phyloP scores from a whole-genome alignment of 1,284 basidiomycete species.

The Xerocomus minutiporus region DNA sequence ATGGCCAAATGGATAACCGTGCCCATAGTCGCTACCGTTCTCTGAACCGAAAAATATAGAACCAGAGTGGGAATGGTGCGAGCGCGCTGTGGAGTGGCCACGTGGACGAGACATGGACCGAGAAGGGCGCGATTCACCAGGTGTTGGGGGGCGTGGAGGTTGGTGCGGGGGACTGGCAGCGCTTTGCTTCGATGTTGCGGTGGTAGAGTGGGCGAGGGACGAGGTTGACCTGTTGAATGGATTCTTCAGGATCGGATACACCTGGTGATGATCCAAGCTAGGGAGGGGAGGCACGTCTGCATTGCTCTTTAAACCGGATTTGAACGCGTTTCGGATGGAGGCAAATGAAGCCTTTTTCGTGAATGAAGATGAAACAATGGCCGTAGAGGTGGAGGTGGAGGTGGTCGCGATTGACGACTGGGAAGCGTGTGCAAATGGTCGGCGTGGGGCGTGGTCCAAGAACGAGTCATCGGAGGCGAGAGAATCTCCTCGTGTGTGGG shows the following conservation, averaged over 20 bases:
- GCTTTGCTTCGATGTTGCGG: slow-evolving; percentile 36
- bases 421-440: slow-evolving; percentile 61
- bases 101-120: slow-evolving; percentile 42
- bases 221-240: slow-evolving; percentile 78
- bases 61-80: slow-evolving; percentile 69
- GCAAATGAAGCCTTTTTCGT: slow-evolving; percentile 83
- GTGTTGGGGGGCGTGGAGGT: slow-evolving; percentile 55
- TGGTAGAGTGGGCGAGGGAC: slow-evolving; percentile 48
- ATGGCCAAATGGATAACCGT: slow-evolving; percentile 37
- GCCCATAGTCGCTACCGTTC: slow-evolving; percentile 61
- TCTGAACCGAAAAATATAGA: slow-evolving; percentile 69
- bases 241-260: slow-evolving; percentile 67
- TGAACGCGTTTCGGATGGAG: slow-evolving; percentile 86
- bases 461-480: slow-evolving; percentile 62
- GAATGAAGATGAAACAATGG: slow-evolving; percentile 45
- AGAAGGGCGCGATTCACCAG: slow-evolving; percentile 45
- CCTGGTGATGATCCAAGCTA: slow-evolving; percentile 53
- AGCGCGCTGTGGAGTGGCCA: slow-evolving; percentile 57
- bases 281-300: slow-evolving; percentile 63
- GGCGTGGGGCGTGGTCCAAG: slow-evolving; percentile 53
- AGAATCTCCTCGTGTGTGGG: slow-evolving; percentile 70
- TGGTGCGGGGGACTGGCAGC: slow-evolving; percentile 39
- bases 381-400: slow-evolving; percentile 23
- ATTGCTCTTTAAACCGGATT: slow-evolving; percentile 53
- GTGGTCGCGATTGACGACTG: slow-evolving; percentile 63